Conservation (phyloP, 352 stramenopile genomes). For the Phytophthora pisi region DNA sequence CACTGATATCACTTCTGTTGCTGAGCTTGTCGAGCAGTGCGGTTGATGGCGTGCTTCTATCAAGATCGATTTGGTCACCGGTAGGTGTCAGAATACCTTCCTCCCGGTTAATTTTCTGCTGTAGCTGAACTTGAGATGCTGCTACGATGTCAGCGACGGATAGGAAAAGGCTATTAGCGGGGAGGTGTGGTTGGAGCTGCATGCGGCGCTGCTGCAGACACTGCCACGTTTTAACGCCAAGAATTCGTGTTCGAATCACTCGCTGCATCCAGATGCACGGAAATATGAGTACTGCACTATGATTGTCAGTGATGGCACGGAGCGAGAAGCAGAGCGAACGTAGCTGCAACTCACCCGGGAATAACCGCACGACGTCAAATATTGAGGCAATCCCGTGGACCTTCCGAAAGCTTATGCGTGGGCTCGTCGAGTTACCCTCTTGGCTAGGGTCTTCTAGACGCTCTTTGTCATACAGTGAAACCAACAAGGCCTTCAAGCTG, state of each 20-base stretch:
- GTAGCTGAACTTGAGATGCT: slow-evolving; percentile 25
- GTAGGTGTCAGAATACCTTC: slow-evolving; percentile 24
- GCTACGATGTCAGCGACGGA: slow-evolving; percentile 50
- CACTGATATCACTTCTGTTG: slow-evolving; percentile 18
- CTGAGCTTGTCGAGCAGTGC: slow-evolving; percentile 9
- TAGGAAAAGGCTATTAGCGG: slow-evolving; percentile 27
- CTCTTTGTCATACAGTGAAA: slow-evolving; percentile 29
- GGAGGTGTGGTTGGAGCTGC: slow-evolving; percentile 36
- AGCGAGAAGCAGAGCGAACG: neutral
- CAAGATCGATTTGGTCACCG: neutral
- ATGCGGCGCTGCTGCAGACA: slow-evolving; percentile 41
- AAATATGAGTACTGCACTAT: slow-evolving; percentile 57
- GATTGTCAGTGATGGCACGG: neutral
- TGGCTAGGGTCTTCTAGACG: neutral
- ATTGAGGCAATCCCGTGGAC: slow-evolving; percentile 41
- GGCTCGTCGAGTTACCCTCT: neutral
- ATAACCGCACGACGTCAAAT: slow-evolving; percentile 49
- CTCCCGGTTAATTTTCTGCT: slow-evolving; percentile 19
- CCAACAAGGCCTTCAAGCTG: slow-evolving; percentile 29
- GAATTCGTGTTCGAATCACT: slow-evolving; percentile 52
- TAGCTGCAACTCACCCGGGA: slow-evolving; percentile 47
- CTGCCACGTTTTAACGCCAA: slow-evolving; percentile 57
- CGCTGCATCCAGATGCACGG: slow-evolving; percentile 64
- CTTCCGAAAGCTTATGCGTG: slow-evolving; percentile 23
- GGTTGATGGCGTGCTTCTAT: slow-evolving; percentile 1